These are phyloP conservation scores for Candida sanyaensis DNA, from an alignment of 1,139 yeast species.

Conservation along the genomic window DNA sequence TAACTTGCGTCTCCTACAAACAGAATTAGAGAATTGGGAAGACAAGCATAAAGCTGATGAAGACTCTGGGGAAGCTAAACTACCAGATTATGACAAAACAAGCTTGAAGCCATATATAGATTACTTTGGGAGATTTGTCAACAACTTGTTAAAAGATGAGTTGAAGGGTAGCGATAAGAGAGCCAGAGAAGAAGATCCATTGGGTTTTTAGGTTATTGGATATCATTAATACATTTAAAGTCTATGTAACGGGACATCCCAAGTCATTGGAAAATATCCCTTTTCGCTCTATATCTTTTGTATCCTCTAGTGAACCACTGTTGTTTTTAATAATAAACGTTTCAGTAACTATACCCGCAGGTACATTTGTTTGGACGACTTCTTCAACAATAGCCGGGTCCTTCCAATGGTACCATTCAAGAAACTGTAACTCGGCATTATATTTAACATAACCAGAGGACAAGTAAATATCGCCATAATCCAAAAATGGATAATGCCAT, in stretches of 20 bases:
- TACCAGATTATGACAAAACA: conserved; percentile 62
- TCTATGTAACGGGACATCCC: conserved; percentile 23
- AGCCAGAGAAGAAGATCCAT: conserved; percentile 32
- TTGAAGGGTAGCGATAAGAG: conserved; percentile 44
- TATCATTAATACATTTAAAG: background rate
- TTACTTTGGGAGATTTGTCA: conserved; percentile 67
- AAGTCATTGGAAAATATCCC: conserved; percentile 14
- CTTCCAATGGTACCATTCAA: conserved; percentile 69
- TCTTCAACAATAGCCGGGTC: conserved; percentile 7
- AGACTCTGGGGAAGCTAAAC: conserved; percentile 18
- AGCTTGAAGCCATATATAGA: conserved; percentile 73
- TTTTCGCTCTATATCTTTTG: conserved; percentile 21
- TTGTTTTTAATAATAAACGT: conserved; percentile 41
- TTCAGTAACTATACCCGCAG: conserved; percentile 19
- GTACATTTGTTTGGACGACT: conserved; percentile 10
- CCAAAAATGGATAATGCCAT: conserved; percentile 61
- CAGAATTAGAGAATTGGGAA: conserved; percentile 50
- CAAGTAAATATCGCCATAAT: conserved; percentile 42
- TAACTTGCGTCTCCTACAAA: conserved; percentile 60
- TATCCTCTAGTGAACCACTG: conserved; percentile 37
- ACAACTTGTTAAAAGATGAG: conserved; percentile 57
- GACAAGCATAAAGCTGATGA: conserved; percentile 26
- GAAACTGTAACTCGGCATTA: conserved; percentile 50
- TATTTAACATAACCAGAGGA: conserved; percentile 59
- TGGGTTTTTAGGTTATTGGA: conserved; percentile 2